Conservation (phyloP, 192 early-diverging fungal species). For the Coemansia sp. region DNA sequence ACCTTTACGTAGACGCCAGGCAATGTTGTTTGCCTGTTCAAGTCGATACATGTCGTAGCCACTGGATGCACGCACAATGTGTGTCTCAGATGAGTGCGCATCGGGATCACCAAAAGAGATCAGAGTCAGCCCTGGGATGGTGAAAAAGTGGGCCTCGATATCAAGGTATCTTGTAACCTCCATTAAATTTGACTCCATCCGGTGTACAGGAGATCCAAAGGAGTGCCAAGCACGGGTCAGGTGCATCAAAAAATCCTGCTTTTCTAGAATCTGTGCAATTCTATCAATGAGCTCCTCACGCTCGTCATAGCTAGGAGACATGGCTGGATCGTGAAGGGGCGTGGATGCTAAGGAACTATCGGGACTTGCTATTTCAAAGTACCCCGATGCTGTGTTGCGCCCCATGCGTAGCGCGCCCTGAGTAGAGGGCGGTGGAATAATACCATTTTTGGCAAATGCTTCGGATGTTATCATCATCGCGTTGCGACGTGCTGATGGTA, state of each 20-base stretch:
- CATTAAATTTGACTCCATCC: constrained; percentile 60
- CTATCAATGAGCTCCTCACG: constrained; percentile 26
- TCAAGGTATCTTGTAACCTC: constrained; percentile 56
- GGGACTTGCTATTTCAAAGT: constrained; percentile 13
- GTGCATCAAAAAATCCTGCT: constrained; percentile 62
- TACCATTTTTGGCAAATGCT: constrained; percentile 31
- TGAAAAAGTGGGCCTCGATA: constrained; percentile 62
- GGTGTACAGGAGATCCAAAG: constrained; percentile 63
- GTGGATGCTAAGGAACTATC: not conserved
- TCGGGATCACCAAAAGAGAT: constrained; percentile 64
- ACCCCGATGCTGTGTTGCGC: constrained; percentile 18
- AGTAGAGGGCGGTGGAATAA: constrained; percentile 37
- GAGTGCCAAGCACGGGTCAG: constrained; percentile 61
- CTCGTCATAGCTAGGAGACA: constrained; percentile 3
- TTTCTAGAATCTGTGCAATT: constrained; percentile 62
- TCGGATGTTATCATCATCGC: constrained; percentile 38
- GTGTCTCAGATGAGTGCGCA: constrained; percentile 70
- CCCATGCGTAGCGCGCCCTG: constrained; percentile 26
- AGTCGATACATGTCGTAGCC: constrained; percentile 64
- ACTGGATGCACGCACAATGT: constrained; percentile 59
- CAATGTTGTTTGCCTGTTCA: constrained; percentile 59
- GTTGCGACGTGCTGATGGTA: constrained; percentile 24
- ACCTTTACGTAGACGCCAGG: constrained; percentile 58
- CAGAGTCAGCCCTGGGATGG: constrained; percentile 64
- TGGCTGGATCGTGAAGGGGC: not conserved